These are phyloP conservation scores for Tephrocybe sp. DNA, from an alignment of 768 basidiomycete genomes.

Conservation along the genomic window DNA sequence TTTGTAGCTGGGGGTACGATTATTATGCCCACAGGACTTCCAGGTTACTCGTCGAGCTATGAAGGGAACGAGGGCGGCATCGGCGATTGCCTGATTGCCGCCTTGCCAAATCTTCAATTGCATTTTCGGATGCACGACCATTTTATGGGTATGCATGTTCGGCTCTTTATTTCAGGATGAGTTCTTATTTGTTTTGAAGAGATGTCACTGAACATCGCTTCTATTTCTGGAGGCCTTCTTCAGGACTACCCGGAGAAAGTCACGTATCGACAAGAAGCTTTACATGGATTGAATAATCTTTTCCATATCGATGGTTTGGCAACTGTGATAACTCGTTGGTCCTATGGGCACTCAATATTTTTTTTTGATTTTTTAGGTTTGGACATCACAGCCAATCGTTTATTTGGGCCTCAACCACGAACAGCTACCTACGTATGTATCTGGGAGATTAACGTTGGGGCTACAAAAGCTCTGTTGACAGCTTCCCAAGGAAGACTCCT, in stretches of 20 bases:
- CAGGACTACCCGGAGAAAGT: constrained; percentile 43
- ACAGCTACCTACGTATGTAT: constrained; percentile 88
- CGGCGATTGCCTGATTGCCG: constrained; percentile 54
- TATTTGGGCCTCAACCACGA: constrained; percentile 87
- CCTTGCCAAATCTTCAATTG: constrained; percentile 68
- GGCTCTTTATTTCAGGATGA: neutral
- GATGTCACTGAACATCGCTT: constrained; percentile 71
- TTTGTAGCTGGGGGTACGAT: constrained; percentile 50
- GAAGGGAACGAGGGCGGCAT: constrained; percentile 32
- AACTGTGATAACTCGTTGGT: neutral
- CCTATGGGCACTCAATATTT: neutral
- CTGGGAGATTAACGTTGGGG: constrained; percentile 84
- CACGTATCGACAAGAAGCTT: constrained; percentile 22
- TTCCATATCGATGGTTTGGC: constrained; percentile 48
- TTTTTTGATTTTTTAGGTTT: constrained; percentile 50
- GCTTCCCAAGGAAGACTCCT: constrained; percentile 52
- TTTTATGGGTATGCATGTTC: constrained; percentile 63
- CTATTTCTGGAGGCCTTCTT: constrained; percentile 51
- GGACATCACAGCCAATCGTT: constrained; percentile 76
- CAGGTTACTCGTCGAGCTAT: constrained; percentile 49
- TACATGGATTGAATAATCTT: constrained; percentile 27
- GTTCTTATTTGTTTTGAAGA: constrained; percentile 41
- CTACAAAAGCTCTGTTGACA: constrained; percentile 53
- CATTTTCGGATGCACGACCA: constrained; percentile 80
- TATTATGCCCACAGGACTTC: constrained; percentile 63